A percentile compares a stretch with the other conserved stretches of the same genome.
Evolutionary conservation across 1,139 yeast species (phyloP).

Genomic region (Lodderomyces margitis): DNA sequence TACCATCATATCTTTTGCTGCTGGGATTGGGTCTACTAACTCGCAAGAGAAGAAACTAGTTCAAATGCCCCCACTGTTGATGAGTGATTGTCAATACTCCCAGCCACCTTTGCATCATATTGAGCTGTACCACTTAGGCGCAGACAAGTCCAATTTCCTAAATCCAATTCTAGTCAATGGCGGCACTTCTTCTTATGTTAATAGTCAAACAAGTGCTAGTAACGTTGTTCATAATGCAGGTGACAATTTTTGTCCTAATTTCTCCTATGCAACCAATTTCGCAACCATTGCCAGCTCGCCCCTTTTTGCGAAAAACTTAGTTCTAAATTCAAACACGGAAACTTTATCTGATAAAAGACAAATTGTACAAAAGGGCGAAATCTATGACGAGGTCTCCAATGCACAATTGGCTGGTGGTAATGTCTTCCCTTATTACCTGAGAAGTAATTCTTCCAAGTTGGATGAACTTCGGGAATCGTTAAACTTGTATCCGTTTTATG

Average conservation of each 20-base stretch:
- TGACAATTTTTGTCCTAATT: background rate
- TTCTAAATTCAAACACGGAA: constrained; percentile 2
- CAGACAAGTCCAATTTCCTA: background rate
- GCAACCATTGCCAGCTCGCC: constrained; percentile 8
- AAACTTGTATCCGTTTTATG: constrained; percentile 10
- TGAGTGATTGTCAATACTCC: background rate
- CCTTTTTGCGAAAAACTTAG: constrained; percentile 3
- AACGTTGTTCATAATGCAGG: background rate
- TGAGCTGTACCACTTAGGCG: background rate
- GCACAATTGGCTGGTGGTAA: constrained; percentile 3
- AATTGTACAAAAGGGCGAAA: background rate
- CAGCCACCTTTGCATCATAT: background rate
- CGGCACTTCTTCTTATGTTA: background rate
- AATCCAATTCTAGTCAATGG: background rate
- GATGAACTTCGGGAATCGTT: constrained; percentile 8
- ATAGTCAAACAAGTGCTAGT: background rate
- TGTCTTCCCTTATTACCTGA: constrained; percentile 6
- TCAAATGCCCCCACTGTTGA: background rate
- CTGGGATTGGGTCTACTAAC: background rate
- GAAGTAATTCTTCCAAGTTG: constrained; percentile 5
- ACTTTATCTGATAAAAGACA: background rate
- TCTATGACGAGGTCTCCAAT: background rate
- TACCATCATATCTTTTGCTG: background rate
- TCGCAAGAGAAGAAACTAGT: background rate
- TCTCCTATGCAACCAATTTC: background rate